These are phyloP conservation scores for Agaricus subrufescens DNA, from an alignment of 768 basidiomycete genomes.

Conservation along the genomic window DNA sequence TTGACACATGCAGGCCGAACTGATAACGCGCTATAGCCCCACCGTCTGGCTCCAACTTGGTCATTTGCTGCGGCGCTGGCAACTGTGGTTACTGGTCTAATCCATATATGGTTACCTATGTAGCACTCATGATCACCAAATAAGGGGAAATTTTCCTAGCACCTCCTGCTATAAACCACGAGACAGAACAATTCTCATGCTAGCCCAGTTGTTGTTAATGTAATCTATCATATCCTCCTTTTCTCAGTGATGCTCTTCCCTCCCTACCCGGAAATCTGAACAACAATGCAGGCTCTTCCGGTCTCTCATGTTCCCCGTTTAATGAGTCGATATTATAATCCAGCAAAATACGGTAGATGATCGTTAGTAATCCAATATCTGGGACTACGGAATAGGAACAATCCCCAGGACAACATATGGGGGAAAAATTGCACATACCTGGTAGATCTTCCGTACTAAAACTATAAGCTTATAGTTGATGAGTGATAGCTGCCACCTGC, in stretches of 20 bases:
- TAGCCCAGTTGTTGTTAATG: too few species aligned
- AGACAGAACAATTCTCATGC: too few species aligned
- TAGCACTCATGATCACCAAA: too few species aligned
- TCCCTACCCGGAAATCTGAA: constrained; percentile 14
- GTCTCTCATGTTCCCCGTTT: neutral
- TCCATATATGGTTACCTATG: too few species aligned
- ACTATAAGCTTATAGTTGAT: constrained; percentile 21
- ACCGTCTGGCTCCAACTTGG: too few species aligned
- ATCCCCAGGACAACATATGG: neutral
- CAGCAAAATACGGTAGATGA: constrained; percentile 37
- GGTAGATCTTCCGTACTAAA: constrained; percentile 29
- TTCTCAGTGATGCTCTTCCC: constrained; percentile 12
- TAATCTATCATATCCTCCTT: neutral
- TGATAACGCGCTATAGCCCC: too few species aligned
- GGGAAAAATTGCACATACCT: constrained; percentile 10
- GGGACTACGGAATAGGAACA: constrained; percentile 14
- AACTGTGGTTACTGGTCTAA: too few species aligned
- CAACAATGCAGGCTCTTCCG: constrained; percentile 10
- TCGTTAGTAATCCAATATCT: constrained; percentile 40
- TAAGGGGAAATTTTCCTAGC: too few species aligned
- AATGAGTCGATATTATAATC: constrained; percentile 34
- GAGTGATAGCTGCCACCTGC: constrained; percentile 18
- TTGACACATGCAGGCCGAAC: too few species aligned
- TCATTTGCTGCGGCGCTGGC: too few species aligned
- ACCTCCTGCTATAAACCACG: too few species aligned